These are phyloP conservation scores for Aquilaria agallochum DNA, from an alignment of 441 rosid species.

Conservation along the genomic window DNA sequence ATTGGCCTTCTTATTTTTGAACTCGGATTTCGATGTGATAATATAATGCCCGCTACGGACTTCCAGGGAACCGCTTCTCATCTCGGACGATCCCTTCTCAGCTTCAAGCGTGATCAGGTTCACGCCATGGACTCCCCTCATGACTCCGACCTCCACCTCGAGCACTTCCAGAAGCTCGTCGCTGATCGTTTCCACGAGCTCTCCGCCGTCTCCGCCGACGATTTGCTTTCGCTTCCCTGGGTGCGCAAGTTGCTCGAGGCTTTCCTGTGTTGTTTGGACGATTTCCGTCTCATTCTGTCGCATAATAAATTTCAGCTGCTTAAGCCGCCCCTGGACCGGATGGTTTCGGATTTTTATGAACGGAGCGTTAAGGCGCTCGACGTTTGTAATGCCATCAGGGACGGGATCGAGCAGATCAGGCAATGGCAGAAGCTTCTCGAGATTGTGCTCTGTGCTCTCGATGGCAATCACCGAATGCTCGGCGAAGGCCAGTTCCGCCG, in stretches of 20 bases:
- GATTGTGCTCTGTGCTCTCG: conserved; percentile 69
- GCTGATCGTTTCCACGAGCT: conserved; percentile 48
- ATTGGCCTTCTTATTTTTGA: neutral
- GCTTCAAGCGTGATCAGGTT: conserved; percentile 58
- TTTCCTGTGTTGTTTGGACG: conserved; percentile 71
- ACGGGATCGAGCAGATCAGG: conserved; percentile 84
- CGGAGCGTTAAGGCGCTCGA: conserved; percentile 87
- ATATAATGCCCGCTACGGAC: conserved; percentile 67
- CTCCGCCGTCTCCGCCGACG: conserved; percentile 36
- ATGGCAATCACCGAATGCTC: conserved; percentile 28
- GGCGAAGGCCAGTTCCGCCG: conserved; percentile 91
- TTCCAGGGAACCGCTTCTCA: conserved; percentile 44
- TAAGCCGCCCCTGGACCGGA: conserved; percentile 60
- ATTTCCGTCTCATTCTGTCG: conserved; percentile 44
- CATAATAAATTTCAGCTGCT: conserved; percentile 25
- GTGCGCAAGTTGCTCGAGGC: conserved; percentile 57
- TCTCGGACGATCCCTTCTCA: conserved; percentile 48
- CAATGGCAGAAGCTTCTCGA: conserved; percentile 87
- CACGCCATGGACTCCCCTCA: conserved; percentile 37
- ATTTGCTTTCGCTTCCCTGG: conserved; percentile 66
- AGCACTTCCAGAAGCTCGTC: conserved; percentile 61
- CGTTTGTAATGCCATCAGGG: conserved; percentile 89
- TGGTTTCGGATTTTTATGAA: conserved; percentile 61
- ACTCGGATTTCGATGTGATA: conserved; percentile 15
- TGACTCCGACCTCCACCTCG: conserved; percentile 21